phyloP scores from a whole-genome alignment of 2,329 filamentous ascomycete genomes.

The Lojkania enalia region DNA sequence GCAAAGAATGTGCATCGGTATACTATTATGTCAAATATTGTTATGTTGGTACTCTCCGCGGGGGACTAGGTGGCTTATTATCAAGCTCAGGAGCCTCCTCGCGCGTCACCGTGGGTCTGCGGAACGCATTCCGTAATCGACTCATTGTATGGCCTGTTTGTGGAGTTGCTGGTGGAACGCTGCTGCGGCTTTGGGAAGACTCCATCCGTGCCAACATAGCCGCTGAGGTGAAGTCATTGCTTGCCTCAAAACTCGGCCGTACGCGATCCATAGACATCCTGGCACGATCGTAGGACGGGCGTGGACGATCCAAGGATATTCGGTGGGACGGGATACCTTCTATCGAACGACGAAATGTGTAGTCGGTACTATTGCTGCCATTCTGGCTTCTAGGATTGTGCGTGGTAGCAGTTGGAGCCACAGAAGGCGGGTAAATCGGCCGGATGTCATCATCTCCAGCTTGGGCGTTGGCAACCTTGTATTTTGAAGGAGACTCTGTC shows the following conservation, averaged over 20 bases:
- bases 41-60: conserved; percentile 22
- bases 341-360: conserved; percentile 59
- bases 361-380: conserved; percentile 92
- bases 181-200: conserved; percentile 55
- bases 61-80: conserved; percentile 23
- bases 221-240: conserved; percentile 88
- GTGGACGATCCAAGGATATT: conserved; percentile 50
- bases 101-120: conserved; percentile 37
- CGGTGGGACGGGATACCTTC: conserved; percentile 36
- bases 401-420: conserved; percentile 67
- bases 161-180: conserved; percentile 13
- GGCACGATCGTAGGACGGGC: conserved; percentile 87
- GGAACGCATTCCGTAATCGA: conserved; percentile 36
- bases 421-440: conserved; percentile 91
- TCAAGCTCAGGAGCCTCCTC: conserved; percentile 34
- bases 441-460: conserved; percentile 79
- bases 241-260: conserved; percentile 81
- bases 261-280: conserved; percentile 85
- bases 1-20: conserved; percentile 20
- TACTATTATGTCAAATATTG: conserved; percentile 18
- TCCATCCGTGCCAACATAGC: conserved; percentile 83
- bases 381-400: conserved; percentile 85
- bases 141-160: conserved; percentile 23
- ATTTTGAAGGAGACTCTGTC: conserved; percentile 56
- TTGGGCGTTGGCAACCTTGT: conserved; percentile 50